phyloP scores from a whole-genome alignment of 2,329 filamentous ascomycete species.

The Aspergillus neoniger region DNA sequence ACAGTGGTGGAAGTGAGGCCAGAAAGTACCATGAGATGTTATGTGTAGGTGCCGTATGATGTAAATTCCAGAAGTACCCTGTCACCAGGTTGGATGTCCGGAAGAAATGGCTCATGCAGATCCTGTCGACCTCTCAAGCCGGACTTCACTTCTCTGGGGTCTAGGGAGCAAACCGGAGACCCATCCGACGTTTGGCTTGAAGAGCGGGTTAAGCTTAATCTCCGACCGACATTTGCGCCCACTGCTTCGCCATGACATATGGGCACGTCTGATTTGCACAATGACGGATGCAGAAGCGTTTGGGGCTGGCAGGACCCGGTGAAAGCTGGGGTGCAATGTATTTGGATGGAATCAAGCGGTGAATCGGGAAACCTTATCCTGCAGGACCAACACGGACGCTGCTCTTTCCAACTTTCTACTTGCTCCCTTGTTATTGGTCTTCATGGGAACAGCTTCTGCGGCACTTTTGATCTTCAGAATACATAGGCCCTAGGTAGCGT shows the following conservation, averaged over 20 bases:
- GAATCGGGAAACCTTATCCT: neutral
- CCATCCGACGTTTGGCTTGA: neutral
- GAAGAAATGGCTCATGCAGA: neutral
- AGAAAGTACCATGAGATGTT: too few species aligned
- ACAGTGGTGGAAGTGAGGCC: neutral
- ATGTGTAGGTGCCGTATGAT: neutral
- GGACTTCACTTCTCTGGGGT: neutral
- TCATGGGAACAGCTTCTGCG: neutral
- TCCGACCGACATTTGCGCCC: neutral
- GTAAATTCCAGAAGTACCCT: neutral
- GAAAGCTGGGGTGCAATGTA: neutral
- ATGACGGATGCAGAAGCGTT: conserved; percentile 7
- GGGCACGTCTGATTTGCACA: neutral
- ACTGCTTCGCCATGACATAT: neutral
- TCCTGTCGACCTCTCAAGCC: too few species aligned
- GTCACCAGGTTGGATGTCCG: neutral
- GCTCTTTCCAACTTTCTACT: neutral
- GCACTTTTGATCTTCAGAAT: neutral
- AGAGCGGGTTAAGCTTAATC: conserved; percentile 9
- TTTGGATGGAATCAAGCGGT: neutral
- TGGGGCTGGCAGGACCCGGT: neutral
- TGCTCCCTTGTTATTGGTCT: too few species aligned
- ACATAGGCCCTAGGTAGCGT: neutral
- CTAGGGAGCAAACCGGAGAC: neutral
- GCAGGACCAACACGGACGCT: neutral